phyloP scores from a whole-genome alignment of 176 grass and related monocot species.

The Ananas comosus region DNA sequence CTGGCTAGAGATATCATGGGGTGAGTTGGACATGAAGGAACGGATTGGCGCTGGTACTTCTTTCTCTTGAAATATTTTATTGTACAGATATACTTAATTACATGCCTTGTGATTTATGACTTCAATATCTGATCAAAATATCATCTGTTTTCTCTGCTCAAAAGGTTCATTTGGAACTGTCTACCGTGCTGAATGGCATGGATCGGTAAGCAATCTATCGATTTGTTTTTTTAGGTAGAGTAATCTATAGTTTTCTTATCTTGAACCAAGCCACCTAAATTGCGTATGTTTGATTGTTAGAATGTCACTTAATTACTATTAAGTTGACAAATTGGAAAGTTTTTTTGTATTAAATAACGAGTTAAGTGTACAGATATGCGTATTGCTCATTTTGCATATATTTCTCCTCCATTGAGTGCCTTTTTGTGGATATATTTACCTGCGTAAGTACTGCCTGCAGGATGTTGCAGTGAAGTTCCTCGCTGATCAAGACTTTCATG shows the following conservation, averaged over 20 bases:
- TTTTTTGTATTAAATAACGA: too few species aligned
- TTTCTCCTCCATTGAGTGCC: too few species aligned
- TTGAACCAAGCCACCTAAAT: not conserved
- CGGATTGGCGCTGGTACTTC: slow-evolving; percentile 71
- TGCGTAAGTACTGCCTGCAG: slow-evolving; percentile 21
- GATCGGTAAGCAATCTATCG: slow-evolving; percentile 45
- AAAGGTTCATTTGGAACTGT: slow-evolving; percentile 89
- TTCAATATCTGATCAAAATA: not conserved
- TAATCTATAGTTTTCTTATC: not conserved
- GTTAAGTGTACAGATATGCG: too few species aligned
- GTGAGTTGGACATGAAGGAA: slow-evolving; percentile 86
- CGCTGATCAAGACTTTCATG: slow-evolving; percentile 53
- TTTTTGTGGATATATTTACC: not conserved
- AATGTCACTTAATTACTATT: too few species aligned
- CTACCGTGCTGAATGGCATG: slow-evolving; percentile 86
- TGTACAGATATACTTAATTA: not conserved
- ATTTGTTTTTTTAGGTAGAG: not conserved
- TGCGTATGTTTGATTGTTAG: too few species aligned
- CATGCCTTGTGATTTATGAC: not conserved
- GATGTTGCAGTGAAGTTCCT: slow-evolving; percentile 97
- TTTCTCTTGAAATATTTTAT: slow-evolving; percentile 5
- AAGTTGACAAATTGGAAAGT: too few species aligned
- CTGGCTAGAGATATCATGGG: slow-evolving; percentile 97
- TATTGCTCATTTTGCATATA: too few species aligned
- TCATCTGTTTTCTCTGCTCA: slow-evolving; percentile 1